Evolutionary conservation across 257 asterid species (phyloP).

Genomic region (Solanum chiquidenum): DNA sequence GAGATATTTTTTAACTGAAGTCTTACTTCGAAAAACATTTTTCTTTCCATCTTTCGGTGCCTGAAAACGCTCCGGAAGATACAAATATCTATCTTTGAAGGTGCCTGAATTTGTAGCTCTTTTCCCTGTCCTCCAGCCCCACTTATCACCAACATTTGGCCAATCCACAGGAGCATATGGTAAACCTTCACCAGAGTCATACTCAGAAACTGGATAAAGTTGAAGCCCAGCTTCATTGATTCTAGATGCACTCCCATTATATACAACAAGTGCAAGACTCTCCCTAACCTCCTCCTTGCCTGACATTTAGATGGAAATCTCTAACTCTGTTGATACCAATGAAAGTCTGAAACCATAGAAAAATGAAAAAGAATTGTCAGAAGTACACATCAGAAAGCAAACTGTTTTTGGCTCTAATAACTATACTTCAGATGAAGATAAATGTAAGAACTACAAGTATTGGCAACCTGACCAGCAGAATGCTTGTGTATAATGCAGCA

Average conservation of each 20-base stretch:
- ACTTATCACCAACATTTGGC: conserved; percentile 79
- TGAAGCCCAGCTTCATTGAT: no score
- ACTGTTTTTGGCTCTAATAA: no score
- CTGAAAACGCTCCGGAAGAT: conserved; percentile 35
- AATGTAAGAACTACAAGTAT: no score
- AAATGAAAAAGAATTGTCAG: background rate
- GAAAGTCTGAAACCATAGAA: background rate
- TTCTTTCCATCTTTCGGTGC: background rate
- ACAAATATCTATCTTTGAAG: conserved; percentile 54
- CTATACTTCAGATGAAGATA: no score
- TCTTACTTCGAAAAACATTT: conserved; percentile 43
- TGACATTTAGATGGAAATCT: background rate
- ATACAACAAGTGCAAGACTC: conserved; percentile 4
- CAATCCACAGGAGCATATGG: conserved; percentile 18
- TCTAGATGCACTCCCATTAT: no score
- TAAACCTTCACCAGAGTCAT: conserved; percentile 39
- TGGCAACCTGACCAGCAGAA: no score
- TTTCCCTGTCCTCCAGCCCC: conserved; percentile 68
- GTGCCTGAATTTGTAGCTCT: conserved; percentile 36
- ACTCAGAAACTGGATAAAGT: conserved; percentile 11
- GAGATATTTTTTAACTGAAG: conserved; percentile 36
- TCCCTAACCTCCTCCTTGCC: conserved; percentile 28
- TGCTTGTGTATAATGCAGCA: no score
- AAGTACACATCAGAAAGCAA: background rate
- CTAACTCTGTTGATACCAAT: background rate